Evolutionary conservation across 768 basidiomycete genomes (phyloP).

Genomic region (Jaapia argillacea): DNA sequence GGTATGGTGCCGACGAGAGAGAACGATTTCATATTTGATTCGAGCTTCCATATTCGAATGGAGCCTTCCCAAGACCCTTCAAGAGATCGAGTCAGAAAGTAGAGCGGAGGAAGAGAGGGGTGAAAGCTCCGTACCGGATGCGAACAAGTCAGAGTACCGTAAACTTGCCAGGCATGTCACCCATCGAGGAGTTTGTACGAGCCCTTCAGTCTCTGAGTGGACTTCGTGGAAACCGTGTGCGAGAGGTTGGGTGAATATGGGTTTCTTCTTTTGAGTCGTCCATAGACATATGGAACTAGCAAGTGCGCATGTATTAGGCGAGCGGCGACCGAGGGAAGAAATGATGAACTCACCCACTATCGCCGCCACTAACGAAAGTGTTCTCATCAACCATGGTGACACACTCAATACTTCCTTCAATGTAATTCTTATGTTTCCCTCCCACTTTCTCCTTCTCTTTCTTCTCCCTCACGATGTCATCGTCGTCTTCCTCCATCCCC

Average conservation of each 20-base stretch:
- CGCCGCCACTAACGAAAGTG: slow-evolving; percentile 88
- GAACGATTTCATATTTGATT: slow-evolving; percentile 71
- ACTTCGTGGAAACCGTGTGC: slow-evolving; percentile 81
- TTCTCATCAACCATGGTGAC: slow-evolving; percentile 94
- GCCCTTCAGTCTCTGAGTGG: slow-evolving; percentile 62
- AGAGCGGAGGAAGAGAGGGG: background rate
- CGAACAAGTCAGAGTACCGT: slow-evolving; percentile 86
- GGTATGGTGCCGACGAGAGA: slow-evolving; percentile 50
- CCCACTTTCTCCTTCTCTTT: slow-evolving; percentile 27
- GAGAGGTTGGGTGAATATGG: slow-evolving; percentile 75
- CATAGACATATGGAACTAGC: slow-evolving; percentile 85
- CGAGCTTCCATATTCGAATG: slow-evolving; percentile 88
- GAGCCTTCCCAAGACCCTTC: slow-evolving; percentile 90
- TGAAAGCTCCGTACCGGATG: slow-evolving; percentile 51
- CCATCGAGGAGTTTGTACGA: slow-evolving; percentile 79
- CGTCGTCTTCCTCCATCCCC: slow-evolving; percentile 45
- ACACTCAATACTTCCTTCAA: slow-evolving; percentile 89
- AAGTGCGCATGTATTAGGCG: slow-evolving; percentile 1
- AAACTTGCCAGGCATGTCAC: slow-evolving; percentile 77
- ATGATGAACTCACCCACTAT: slow-evolving; percentile 73
- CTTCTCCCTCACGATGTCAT: slow-evolving; percentile 19
- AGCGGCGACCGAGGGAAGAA: slow-evolving; percentile 2
- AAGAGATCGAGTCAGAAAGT: background rate
- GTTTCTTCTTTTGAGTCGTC: slow-evolving; percentile 91
- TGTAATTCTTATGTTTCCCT: slow-evolving; percentile 48